Evolutionary conservation across 1,139 yeast genomes (phyloP), one percentile per base, ranked within the genome.

Genomic region (Petasospora fabianii): DNA sequence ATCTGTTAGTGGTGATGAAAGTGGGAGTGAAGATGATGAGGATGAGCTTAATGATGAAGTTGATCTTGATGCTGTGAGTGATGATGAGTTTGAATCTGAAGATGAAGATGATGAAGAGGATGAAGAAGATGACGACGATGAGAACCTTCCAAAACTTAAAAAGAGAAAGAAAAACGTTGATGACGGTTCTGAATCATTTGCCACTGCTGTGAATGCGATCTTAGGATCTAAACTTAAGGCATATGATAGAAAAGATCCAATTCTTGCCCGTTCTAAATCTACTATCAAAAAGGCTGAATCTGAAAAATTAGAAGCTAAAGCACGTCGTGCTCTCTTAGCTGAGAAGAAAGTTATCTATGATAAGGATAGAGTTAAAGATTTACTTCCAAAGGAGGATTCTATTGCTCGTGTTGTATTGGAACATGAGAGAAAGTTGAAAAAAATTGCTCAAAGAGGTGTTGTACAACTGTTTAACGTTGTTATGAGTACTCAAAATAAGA

Each of bases 371-470:
- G 71, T 81, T 29, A 76, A 68, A 45, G 75, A 83, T 44, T 67
- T 88, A 14, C 64, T 87, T 34, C 95, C 96, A 11, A 60, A 65
- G 7, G 69, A 61, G 19, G 66, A 67, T 18, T 59, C 64, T 13
- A 64, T 59, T 18, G 77, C 80, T 2, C 74, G 88, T 54, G 69
- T 68, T 32, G 61, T 74, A 4, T 59, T 90, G 28, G 92, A 83
- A 42, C 73, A 73, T 39, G 99, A 92, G 58, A 75, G 77, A 48
- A 69, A 67, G 49, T 66, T 87, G 55, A 83, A 84, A 60, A 90
- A 88, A 58, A 73, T 80, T 24, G 97, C 97, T 0, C 97, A 92
- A 63, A 75, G 83, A 54, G 99, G 98, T 67, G 97, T 88, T 14
- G 95, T 92, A 15, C 79, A 84, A 55, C 70, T 92, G 46, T 88